Conservation (phyloP, 2,329 filamentous ascomycete species). For the Penicillium sp. region DNA sequence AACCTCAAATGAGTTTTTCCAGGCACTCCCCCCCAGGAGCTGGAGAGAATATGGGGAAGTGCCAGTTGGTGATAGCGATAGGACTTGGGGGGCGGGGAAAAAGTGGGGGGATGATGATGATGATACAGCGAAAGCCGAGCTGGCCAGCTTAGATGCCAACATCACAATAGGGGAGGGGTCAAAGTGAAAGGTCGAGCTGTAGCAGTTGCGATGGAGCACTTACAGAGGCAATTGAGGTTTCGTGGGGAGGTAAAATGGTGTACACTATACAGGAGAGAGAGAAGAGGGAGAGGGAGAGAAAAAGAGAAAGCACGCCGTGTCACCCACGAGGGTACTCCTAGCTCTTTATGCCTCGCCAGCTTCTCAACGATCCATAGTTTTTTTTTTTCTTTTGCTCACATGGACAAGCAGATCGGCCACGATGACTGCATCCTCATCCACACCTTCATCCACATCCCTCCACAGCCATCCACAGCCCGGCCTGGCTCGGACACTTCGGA, state of each 20-base stretch:
- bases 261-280: background rate
- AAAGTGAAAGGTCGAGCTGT: background rate
- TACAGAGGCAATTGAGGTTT: background rate
- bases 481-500: conserved; percentile 33
- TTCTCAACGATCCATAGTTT: conserved; percentile 15
- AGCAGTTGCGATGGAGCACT: background rate
- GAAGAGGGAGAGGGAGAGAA: background rate
- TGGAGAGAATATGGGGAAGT: background rate
- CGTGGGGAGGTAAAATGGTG: background rate
- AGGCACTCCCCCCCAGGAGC: background rate
- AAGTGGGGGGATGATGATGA: conserved; percentile 29
- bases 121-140: conserved; percentile 14
- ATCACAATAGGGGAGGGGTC: background rate
- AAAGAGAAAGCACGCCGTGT: background rate
- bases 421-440: conserved; percentile 9
- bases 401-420: conserved; percentile 25
- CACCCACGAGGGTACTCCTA: background rate
- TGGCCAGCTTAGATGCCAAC: background rate
- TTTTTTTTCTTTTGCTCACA: conserved; percentile 33
- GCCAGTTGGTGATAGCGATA: too few species aligned
- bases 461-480: conserved; percentile 6
- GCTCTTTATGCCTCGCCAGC: conserved; percentile 14
- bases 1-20: too few species aligned
- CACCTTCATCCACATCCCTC: background rate
- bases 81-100: conserved; percentile 27